Conservation (phyloP, 768 basidiomycete species). For the Mycena haematopus region DNA sequence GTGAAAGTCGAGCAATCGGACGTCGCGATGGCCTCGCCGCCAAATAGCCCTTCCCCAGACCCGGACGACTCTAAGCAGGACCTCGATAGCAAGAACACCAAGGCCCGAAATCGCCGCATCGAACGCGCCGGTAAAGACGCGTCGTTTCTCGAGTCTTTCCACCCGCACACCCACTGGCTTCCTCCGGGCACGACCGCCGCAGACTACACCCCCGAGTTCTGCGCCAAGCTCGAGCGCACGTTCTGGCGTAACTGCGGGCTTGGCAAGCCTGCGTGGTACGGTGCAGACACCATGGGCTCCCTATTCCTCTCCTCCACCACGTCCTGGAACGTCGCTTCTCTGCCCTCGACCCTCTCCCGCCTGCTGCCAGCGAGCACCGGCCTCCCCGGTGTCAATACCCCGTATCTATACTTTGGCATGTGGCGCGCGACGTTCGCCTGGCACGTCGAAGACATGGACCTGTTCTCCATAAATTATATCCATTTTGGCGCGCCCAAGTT, state of each 20-base stretch:
- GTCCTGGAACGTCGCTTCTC: conserved; percentile 92
- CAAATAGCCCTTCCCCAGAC: conserved; percentile 46
- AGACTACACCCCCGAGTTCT: conserved; percentile 91
- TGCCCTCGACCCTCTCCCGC: conserved; percentile 86
- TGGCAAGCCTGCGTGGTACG: conserved; percentile 95
- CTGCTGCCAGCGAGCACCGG: conserved; percentile 71
- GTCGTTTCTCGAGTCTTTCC: conserved; percentile 73
- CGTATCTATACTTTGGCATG: conserved; percentile 99
- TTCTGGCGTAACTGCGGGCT: conserved; percentile 93
- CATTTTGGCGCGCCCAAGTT: conserved; percentile 98
- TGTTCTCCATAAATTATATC: conserved; percentile 98
- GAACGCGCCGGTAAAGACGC: conserved; percentile 51
- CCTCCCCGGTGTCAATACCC: conserved; percentile 95
- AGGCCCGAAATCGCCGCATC: conserved; percentile 45
- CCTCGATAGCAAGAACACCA: conserved; percentile 27
- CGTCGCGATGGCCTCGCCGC: conserved; percentile 44
- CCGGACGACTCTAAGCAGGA: conserved; percentile 30
- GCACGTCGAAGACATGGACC: conserved; percentile 99
- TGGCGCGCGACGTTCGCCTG: conserved; percentile 99
- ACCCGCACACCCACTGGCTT: conserved; percentile 79
- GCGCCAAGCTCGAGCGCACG: conserved; percentile 83
- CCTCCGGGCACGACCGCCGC: conserved; percentile 71
- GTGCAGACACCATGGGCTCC: conserved; percentile 90
- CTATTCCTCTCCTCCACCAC: conserved; percentile 78
- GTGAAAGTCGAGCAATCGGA: conserved; percentile 34